Base-by-base conservation (phyloP, 768 basidiomycete genomes). In the Boletus eberwhitei region DNA sequence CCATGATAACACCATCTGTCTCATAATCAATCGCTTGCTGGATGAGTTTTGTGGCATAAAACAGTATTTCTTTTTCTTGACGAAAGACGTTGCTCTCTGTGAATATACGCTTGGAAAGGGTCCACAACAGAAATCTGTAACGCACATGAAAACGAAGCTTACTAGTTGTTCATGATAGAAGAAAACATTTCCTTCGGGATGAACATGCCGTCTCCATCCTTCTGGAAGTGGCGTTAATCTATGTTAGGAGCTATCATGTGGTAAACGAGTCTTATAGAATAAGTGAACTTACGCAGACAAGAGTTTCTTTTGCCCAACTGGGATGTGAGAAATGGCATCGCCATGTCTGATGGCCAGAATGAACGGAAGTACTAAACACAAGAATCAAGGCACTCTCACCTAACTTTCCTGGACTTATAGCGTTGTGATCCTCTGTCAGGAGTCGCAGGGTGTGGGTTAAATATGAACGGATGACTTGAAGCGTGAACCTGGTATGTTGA, bases 141-240 rank as follows among this genome's bases (percentile, higher is more conserved):
- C 7, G 8, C 16, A 36, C 8, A n/a, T 1, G 19, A 37, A 36
- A 34, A 34, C 14, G 36, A 39, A 35, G 34, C 57, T 12, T 9
- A 59, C 57, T 2, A 59, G 31, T 47, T 11, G 29, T 59, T 52
- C 41, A 19, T 59, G 57, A 24, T 59, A 59, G 19, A 58, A 58
- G n/a, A 51, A 13, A 24, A 47, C 45, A 4, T 24, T 32, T 5
- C 58, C 57, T 59, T 59, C 58, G 1, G 58, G 57, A 36, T 59
- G 58, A 21, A 59, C 38, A 35, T 53, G 29, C 9, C 57, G 38
- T 7, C 21, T 58, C 60, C 48, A 61, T 32, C 41, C 48, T 4
- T 52, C 48, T 9, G 37, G 17, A 35, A 38, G 43, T n/a, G 5
- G 2, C 2, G 42, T 35, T 19, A 59, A 16, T 39, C 59, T 40